phyloP scores from a whole-genome alignment of 495 filamentous ascomycete species.

The Hypoxylon rickii region DNA sequence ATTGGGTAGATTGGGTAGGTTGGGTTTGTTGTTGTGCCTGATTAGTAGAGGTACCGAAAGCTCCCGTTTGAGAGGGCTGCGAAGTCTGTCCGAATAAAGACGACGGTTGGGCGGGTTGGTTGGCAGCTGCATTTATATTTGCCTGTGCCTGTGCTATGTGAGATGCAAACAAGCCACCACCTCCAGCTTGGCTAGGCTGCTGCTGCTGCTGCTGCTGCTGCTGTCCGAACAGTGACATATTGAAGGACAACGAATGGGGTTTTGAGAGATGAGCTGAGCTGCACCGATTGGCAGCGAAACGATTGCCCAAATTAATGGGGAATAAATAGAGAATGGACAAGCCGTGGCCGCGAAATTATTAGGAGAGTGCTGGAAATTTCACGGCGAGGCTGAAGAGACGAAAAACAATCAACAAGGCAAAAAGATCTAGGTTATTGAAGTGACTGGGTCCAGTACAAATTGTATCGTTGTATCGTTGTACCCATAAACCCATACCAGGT shows the following conservation, averaged over 20 bases:
- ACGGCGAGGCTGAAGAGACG: slow-evolving; percentile 36
- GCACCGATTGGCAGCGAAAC: slow-evolving; percentile 21
- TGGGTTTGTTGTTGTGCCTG: slow-evolving; percentile 9
- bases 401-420: slow-evolving; percentile 43
- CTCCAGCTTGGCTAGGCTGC: too few relatives aligned
- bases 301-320: slow-evolving; percentile 7
- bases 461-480: too few relatives aligned
- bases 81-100: slow-evolving; percentile 11
- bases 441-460: too few relatives aligned
- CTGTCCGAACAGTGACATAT: slow-evolving; percentile 37
- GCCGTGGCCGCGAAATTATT: slow-evolving; percentile 2
- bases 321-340: neutral
- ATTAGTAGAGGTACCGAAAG: neutral
- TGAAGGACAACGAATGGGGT: neutral
- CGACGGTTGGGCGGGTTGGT: slow-evolving; percentile 3
- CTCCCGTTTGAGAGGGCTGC: neutral
- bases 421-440: slow-evolving; percentile 1
- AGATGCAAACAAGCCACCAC: too few relatives aligned
- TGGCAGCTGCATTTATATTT: too few relatives aligned
- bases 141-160: too few relatives aligned
- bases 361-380: slow-evolving; percentile 21
- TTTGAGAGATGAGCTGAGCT: neutral
- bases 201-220: slow-evolving; percentile 10
- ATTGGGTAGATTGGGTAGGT: slow-evolving; percentile 3
- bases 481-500: too few relatives aligned